Evolutionary conservation across 495 filamentous ascomycete genomes (phyloP), one percentile per base, ranked within the genome.

Genomic region (Talaromyces liani): DNA sequence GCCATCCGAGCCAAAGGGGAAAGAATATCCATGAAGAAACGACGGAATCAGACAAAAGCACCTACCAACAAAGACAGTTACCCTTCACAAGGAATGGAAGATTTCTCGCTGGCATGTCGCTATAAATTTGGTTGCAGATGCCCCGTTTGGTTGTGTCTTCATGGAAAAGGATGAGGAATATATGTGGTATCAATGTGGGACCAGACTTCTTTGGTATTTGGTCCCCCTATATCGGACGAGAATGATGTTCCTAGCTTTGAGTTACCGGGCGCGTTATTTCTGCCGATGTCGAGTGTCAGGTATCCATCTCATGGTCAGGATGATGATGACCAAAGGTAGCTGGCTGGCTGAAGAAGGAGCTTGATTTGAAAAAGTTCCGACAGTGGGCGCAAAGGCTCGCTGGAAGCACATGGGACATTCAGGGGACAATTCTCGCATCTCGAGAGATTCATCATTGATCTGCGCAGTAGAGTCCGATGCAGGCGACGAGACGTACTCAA

Each of bases 61-160:
- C 65, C 45, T 65, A 71, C 14, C 29, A 33, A 41, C 22, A 31
- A 77, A 77, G 41, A 58, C 65, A 14, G 67, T 59, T 8, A 67
- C 77, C 60, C 54, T 90, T 18, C 75, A 78, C 49, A 66, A 69
- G 7, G 71, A 73, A 2, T 84, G 78, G 65, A 73, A 77, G 0
- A 73, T 88, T 25, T 60, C 65, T 12, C 72, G 82, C 62, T 54
- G 53, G 53, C 3, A 31, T 29, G 1, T 80, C 14, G 12, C 33
- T 16, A 10, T 62, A 4, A 25, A 18, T n/a, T 66, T 80, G 16
- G 12, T 86, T 86, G 3, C 83, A 87, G 65, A 55, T 93, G 0
- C 22, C 91, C 91, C 0, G 68, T 91, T 22, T 95, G 87, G 82
- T 67, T 94, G 18, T n/a, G 66, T 79, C 12, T 78, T 86, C 33